Evolutionary conservation across 2,329 filamentous ascomycete species (phyloP).

Genomic region (Botrytis deweyae): DNA sequence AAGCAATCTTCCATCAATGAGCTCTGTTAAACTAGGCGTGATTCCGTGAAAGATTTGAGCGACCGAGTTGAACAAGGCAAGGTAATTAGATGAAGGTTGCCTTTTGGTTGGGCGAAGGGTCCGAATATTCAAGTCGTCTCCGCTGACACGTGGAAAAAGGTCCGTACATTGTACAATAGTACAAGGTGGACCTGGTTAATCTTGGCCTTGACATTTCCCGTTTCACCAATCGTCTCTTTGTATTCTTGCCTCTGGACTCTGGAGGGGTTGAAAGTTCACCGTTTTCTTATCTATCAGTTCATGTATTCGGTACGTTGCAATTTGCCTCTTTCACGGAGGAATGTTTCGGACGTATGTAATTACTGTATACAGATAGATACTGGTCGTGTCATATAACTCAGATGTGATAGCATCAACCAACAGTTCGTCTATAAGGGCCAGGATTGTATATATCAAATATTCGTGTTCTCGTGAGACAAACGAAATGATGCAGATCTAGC

Average conservation of each 20-base stretch:
- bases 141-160: slow-evolving; percentile 17
- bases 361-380: not conserved
- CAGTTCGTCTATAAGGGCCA: not conserved
- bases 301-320: not conserved
- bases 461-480: slow-evolving; percentile 13
- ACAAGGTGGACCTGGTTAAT: slow-evolving; percentile 1
- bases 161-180: slow-evolving; percentile 11
- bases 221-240: slow-evolving; percentile 1
- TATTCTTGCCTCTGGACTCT: not conserved
- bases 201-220: not conserved
- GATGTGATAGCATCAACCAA: not conserved
- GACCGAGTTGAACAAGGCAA: not conserved
- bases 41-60: not conserved
- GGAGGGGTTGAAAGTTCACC: slow-evolving; percentile 6
- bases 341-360: not conserved
- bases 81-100: not conserved
- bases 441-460: not conserved
- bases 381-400: not conserved
- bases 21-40: not conserved
- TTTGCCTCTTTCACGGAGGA: not conserved
- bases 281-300: slow-evolving; percentile 10
- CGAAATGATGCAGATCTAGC: slow-evolving; percentile 19
- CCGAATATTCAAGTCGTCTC: not conserved
- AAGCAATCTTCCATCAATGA: slow-evolving; percentile 1
- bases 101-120: not conserved